Base-by-base conservation (phyloP, 2,329 filamentous ascomycete genomes). In the Ophiosphaerella herpotricha region DNA sequence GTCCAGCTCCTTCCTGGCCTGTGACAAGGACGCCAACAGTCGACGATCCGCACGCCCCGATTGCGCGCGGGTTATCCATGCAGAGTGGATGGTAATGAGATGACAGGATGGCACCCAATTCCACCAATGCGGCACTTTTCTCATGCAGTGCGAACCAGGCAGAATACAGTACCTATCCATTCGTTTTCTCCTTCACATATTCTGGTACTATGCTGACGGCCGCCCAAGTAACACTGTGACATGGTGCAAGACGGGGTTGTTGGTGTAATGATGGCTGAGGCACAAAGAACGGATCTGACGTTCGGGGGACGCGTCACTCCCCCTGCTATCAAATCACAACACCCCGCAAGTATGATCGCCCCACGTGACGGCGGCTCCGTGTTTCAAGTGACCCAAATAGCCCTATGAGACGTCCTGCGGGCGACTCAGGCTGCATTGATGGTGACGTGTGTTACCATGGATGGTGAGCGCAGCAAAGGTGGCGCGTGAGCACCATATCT, bases 1-100 rank as follows among this genome's bases (percentile, higher is more conserved):
- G 54, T 54, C 61, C 60, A 56, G 61, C 58, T 46, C 55, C 56
- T 51, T 58, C 55, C 62, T 57, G 56, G 46, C 63, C 58, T 58
- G 66, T 64, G 61, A 63, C 62, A 63, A 60, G 18, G 37, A 57
- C 53, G 38, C 36, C 44, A 42, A 33, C 41, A 44, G 21, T 36
- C 11, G 18, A 26, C 13, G 41, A 41, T 44, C 23, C 36, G 23
- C 40, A 49, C 39, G 46, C 48, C 51, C 48, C 38, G 46, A 43
- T 44, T 39, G 9, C 48, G 49, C 43, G 53, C 49, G 50, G 55
- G 51, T 45, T 43, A 55, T 48, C 61, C 60, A 58, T 63, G 61
- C 55, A 61, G 55, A 51, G 48, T 55, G 33, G 37, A 48, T 42
- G 36, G 52, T 43, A 43, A 52, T 62, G 56, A 66, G 58, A 66